Base-by-base conservation (phyloP, 768 basidiomycete species). In the Cubamyces sp. region DNA sequence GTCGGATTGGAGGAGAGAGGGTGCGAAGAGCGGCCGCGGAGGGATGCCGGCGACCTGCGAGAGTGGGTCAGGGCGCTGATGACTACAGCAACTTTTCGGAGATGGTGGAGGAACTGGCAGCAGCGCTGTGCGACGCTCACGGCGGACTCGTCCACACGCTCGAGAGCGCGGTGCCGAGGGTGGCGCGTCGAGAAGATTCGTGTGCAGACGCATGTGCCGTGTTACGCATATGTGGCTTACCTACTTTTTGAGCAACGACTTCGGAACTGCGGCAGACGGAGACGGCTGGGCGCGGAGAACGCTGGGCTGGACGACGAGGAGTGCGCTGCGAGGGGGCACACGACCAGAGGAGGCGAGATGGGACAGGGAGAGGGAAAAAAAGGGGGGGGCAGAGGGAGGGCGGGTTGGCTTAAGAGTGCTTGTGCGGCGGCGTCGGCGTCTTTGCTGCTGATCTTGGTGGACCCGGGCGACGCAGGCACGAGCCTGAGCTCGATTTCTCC, bases 151-250 rank as follows among this genome's bases (percentile, higher is more conserved):
- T 6, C 16, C 42, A 21, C 39, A 40, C 42, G 42, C 42, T 43
- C 42, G 42, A 43, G 39, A 7, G 42, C 42, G 48, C 40, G 42
- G 55, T 18, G 47, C 15, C 28, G 26, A 40, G 21, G 54, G 60
- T 39, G 54, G 49, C 54, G 61, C 54, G 60, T 57, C 52, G 58
- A 54, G 52, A 58, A 59, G 48, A 49, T 51, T 45, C 47, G 37
- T 56, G 54, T 45, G 50, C 61, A 45, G 39, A 60, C 65, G 34
- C 16, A n/a, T 34, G 54, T 11, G 42, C 16, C 42, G 16, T 43
- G 42, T 43, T 34, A 34, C 9, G 34, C 9, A 34, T 34, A 34
- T 34, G 34, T 34, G 34, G 34, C 34, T 34, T 34, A 34, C 34
- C 34, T 34, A 34, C 34, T 19, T 43, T 16, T 16, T 43, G 42